These are phyloP conservation scores for Catharanthus roseus DNA, from an alignment of 257 asterid genomes.

Conservation along the genomic window DNA sequence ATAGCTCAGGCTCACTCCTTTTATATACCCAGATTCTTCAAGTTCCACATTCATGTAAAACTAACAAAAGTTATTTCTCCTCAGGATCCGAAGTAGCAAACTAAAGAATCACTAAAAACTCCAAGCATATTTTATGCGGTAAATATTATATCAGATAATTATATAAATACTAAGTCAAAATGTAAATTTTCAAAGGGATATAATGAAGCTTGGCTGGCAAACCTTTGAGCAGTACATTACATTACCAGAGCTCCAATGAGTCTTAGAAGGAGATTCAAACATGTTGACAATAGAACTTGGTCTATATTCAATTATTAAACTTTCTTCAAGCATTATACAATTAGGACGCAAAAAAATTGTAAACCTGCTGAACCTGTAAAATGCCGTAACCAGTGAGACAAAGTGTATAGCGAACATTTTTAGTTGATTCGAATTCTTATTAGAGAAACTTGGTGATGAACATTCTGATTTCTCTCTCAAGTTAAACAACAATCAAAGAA, in stretches of 20 bases:
- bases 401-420: background rate
- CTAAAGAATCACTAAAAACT: background rate
- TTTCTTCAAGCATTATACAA: background rate
- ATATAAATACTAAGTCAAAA: background rate
- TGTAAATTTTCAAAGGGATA: no score
- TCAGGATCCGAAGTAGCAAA: background rate
- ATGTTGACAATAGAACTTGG: background rate
- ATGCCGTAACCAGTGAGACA: background rate
- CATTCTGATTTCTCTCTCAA: background rate
- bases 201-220: background rate
- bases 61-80: background rate
- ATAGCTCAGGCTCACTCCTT: background rate
- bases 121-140: background rate
- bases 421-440: background rate
- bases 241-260: background rate
- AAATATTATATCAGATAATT: background rate
- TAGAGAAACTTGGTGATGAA: background rate
- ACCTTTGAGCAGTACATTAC: background rate
- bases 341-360: background rate
- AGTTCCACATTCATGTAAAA: background rate
- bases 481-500: background rate
- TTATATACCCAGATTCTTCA: background rate
- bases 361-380: background rate
- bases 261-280: background rate
- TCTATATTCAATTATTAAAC: background rate